Evolutionary conservation across 2,329 filamentous ascomycete genomes (phyloP), one percentile per base, ranked within the genome.

Genomic region (Diplodia intermedia): DNA sequence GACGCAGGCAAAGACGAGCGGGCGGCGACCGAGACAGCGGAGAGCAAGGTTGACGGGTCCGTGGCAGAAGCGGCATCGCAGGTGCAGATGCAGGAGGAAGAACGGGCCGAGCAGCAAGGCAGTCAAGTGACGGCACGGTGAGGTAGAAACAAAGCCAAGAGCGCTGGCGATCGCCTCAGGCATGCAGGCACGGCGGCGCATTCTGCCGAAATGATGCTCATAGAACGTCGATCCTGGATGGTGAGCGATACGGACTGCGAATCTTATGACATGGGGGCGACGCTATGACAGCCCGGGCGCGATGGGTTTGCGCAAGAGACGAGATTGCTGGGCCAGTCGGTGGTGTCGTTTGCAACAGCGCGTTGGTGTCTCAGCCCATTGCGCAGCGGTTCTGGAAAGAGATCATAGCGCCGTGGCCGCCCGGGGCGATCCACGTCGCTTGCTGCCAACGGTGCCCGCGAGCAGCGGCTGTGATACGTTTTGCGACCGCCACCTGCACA

Each of bases 111-210:
- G 67, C 60, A 63, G 47, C 71, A 77, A 73, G 71, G 71, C 66
- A 74, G 73, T 77, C 77, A 79, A 78, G 75, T 79, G 76, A 77
- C 75, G 63, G 68, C 71, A 73, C 72, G 73, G 73, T 73, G 71
- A 63, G 47, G 60, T 63, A 63, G 60, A 63, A 63, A 63, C 72
- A 72, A 69, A 62, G 71, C 68, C 71, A 73, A 68, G 74, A 63
- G 60, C 75, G 73, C 72, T 69, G 70, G 55, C 67, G 68, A 71
- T 69, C 71, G 72, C 72, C 69, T 72, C 69, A 72, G 74, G 68
- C 60, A 68, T 68, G 65, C 65, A 67, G 54, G 55, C 66, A 68
- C 26, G 66, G 33, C 36, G 56, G 62, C 50, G 50, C 50, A 65
- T 65, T 65, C 50, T 54, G 56, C 66, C 66, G 66, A 68, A 68